These are phyloP conservation scores for Trichoderma lentiforme DNA, from an alignment of 2,329 filamentous ascomycete genomes.

Conservation along the genomic window DNA sequence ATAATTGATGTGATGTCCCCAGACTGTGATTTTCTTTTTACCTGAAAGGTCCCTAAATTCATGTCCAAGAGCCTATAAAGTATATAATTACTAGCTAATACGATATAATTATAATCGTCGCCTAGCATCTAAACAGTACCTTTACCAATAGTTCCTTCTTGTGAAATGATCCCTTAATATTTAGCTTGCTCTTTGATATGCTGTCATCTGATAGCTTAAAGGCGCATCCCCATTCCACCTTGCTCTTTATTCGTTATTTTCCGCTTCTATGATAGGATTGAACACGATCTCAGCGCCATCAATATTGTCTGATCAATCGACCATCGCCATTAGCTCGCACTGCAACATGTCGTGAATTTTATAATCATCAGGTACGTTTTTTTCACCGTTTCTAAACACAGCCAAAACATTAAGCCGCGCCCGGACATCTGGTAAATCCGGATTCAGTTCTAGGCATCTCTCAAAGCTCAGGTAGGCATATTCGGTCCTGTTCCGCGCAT, in stretches of 20 bases:
- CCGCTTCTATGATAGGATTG: background rate
- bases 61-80: too few species aligned
- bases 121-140: background rate
- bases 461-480: background rate
- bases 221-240: background rate
- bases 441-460: background rate
- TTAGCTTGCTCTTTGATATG: accelerated
- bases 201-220: background rate
- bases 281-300: background rate
- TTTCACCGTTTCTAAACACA: background rate
- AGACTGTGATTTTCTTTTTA: too few species aligned
- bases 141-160: background rate
- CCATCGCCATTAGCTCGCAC: background rate
- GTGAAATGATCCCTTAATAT: background rate
- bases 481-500: background rate
- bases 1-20: background rate
- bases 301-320: background rate
- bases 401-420: background rate
- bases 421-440: background rate
- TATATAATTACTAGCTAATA: too few species aligned
- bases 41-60: too few species aligned
- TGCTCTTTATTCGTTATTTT: background rate
- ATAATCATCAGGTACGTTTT: background rate
- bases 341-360: accelerated
- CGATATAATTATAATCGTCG: too few species aligned